A percentile compares a stretch with the other conserved stretches of the same genome.
These are phyloP conservation scores for Fomitopsis palustris DNA, from an alignment of 1,284 basidiomycete genomes.

Conservation along the genomic window DNA sequence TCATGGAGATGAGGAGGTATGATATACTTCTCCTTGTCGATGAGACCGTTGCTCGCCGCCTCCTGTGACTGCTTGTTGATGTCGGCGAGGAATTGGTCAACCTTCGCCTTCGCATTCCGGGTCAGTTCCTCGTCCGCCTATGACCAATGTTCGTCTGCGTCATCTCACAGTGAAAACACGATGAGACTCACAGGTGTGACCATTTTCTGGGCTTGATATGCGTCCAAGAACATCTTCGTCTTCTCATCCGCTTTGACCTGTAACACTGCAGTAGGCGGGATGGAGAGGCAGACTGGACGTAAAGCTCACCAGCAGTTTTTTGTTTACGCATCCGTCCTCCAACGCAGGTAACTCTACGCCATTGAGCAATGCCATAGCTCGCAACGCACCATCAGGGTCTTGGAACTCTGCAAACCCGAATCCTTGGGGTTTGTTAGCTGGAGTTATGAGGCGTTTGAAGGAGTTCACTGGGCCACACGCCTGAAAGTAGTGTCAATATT, in stretches of 20 bases:
- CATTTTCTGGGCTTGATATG: conserved; percentile 78
- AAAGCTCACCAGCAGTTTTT: conserved; percentile 77
- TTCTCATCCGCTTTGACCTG: conserved; percentile 94
- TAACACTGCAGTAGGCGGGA: conserved; percentile 35
- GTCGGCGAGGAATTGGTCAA: conserved; percentile 55
- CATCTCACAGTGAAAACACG: conserved; percentile 8
- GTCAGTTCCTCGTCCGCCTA: conserved; percentile 60
- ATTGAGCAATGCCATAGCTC: conserved; percentile 80
- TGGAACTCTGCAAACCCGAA: conserved; percentile 95
- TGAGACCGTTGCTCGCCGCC: conserved; percentile 59
- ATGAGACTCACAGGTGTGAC: conserved; percentile 67
- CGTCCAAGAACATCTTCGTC: conserved; percentile 82
- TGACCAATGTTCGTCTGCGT: not conserved
- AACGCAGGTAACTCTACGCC: conserved; percentile 83
- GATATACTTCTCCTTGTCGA: conserved; percentile 78
- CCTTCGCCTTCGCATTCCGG: conserved; percentile 51
- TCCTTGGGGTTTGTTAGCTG: conserved; percentile 88
- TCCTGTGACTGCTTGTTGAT: conserved; percentile 64
- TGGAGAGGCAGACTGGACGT: conserved; percentile 17
- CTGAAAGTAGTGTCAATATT: conserved; percentile 33
- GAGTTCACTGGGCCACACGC: conserved; percentile 85
- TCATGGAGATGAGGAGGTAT: conserved; percentile 95
- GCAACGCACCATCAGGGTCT: conserved; percentile 83
- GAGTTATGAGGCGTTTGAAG: conserved; percentile 87
- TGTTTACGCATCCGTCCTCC: conserved; percentile 80